A percentile compares a stretch with the other conserved stretches of the same genome.
Evolutionary conservation across 2,329 filamentous ascomycete species (phyloP).

Genomic region (Zalaria obscura): DNA sequence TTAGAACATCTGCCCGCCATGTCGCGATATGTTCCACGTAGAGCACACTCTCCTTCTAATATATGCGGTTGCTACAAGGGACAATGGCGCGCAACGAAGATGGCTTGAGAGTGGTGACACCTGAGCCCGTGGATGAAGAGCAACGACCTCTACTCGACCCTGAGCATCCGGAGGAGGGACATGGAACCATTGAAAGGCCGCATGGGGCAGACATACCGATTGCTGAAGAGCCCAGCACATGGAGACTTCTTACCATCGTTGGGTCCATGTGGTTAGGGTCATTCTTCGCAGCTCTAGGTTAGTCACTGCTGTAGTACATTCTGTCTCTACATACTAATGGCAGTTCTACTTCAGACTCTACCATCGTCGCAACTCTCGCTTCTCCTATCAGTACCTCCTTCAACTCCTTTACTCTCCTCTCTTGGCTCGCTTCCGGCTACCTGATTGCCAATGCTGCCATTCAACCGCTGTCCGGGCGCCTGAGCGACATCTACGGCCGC

Average conservation of each 20-base stretch:
- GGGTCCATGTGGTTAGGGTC: slow-evolving; percentile 37
- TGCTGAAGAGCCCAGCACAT: slow-evolving; percentile 30
- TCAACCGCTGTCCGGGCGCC: slow-evolving; percentile 69
- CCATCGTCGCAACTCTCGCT: slow-evolving; percentile 73
- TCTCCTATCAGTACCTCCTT: slow-evolving; percentile 76
- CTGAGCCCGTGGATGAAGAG: slow-evolving; percentile 7
- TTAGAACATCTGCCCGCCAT: too few relatives aligned
- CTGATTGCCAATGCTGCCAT: slow-evolving; percentile 77
- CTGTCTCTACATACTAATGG: neutral
- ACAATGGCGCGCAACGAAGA: slow-evolving; percentile 1
- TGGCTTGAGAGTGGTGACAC: slow-evolving; percentile 1
- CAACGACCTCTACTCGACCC: slow-evolving; percentile 6
- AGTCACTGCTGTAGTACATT: neutral
- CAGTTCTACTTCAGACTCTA: slow-evolving; percentile 42
- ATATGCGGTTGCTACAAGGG: neutral
- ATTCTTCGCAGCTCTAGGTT: slow-evolving; percentile 42
- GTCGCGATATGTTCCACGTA: too few relatives aligned
- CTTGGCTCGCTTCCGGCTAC: slow-evolving; percentile 80
- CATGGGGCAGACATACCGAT: slow-evolving; percentile 13
- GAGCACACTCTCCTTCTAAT: too few relatives aligned
- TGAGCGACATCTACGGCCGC: slow-evolving; percentile 81
- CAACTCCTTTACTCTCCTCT: slow-evolving; percentile 63
- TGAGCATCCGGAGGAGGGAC: slow-evolving; percentile 4
- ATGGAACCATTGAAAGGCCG: slow-evolving; percentile 6
- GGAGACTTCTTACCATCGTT: slow-evolving; percentile 34